Base-by-base conservation (phyloP, 2,329 filamentous ascomycete genomes). In the Rhinocladiella mackenziei region DNA sequence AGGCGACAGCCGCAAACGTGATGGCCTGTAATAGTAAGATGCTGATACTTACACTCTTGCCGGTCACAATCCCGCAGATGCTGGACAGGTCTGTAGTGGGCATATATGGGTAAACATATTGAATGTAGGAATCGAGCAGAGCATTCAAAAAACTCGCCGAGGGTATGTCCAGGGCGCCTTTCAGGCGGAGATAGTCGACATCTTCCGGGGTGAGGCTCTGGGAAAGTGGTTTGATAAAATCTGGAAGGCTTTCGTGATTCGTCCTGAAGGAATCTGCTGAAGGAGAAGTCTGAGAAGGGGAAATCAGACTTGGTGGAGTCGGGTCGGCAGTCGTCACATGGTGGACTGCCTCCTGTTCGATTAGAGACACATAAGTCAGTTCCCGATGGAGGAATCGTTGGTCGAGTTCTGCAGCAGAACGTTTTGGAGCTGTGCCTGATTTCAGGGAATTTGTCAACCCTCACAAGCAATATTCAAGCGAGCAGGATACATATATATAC, bases 31-130 rank as follows among this genome's bases (percentile, higher is more conserved):
- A 95, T 2, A 95, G 70, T 46, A 96, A 77, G 57, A 96, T 70
- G 67, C 89, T 95, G 58, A 89, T 75, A 7, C 11, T 39, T 55
- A 78, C 74, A 32, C 76, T 73, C 65, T 57, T 82, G 59, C 68
- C 86, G 3, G 62, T 63, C 43, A 64, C 63, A 7, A 80, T 58
- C 11, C 32, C 25, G 17, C 17, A 11, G 43, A 81, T 76, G 19
- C 80, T 76, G 50, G 78, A 72, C 34, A 81, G 56, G 46, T 81
- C 88, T 50, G 96, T 68, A 26, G 95, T 71, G 18, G 89, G 89
- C 89, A 96, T 95, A 63, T 87, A 95, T 1, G 89, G 87, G 62
- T 96, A 84, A 5, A 95, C 86, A 62, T 84, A 95, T 66, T 94
- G 84, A 51, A 91, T 75, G 58, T 92, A 95, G 22, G 81, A 81